Conservation (phyloP, 176 grass and related monocot genomes). For the Dendrocalamus sinicus region DNA sequence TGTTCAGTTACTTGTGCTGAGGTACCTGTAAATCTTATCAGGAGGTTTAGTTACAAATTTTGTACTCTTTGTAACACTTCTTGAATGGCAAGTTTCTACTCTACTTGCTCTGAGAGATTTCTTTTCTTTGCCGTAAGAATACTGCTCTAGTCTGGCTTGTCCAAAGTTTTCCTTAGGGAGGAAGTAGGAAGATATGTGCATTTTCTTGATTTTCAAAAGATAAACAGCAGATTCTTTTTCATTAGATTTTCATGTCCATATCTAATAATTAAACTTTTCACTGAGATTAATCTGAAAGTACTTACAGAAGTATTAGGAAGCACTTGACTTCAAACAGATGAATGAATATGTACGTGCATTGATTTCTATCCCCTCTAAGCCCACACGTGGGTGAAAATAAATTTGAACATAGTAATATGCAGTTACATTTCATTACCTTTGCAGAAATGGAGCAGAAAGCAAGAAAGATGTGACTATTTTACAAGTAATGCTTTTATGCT, state of each 20-base stretch:
- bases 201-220: not conserved
- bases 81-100: not conserved
- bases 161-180: not conserved
- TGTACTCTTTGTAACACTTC: not conserved
- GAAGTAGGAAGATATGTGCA: not conserved
- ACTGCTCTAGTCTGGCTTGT: not conserved
- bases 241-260: not conserved
- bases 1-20: not conserved
- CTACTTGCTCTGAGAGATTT: not conserved
- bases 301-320: not conserved
- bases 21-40: slow-evolving; percentile 29
- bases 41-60: not conserved
- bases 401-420: too few species aligned
- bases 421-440: too few species aligned
- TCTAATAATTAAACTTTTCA: not conserved
- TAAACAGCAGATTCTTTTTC: not conserved
- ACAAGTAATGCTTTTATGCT: too few species aligned
- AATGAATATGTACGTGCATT: not conserved
- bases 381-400: too few species aligned
- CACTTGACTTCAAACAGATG: not conserved
- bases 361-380: too few species aligned
- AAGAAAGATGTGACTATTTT: too few species aligned
- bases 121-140: not conserved
- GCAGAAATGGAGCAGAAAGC: too few species aligned
- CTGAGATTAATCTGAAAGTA: slow-evolving; percentile 4